Conservation (phyloP, 768 basidiomycete genomes). For the Mycena filopes region DNA sequence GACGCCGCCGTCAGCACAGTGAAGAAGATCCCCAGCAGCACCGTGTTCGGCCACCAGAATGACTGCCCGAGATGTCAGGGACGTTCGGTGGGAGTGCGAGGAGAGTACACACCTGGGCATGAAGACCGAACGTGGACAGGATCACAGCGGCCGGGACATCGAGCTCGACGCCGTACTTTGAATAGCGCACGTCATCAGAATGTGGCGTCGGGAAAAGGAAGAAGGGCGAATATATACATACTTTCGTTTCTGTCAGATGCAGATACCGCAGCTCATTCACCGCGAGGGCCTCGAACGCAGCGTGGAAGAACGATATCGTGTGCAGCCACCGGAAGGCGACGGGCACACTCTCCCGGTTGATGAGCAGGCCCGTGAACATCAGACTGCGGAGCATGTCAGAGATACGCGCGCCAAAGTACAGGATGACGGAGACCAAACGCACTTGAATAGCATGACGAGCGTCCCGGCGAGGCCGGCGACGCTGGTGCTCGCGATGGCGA, state of each 20-base stretch:
- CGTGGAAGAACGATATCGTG: constrained; percentile 97
- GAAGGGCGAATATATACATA: constrained; percentile 48
- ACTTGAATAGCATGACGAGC: constrained; percentile 99
- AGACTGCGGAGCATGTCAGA: constrained; percentile 61
- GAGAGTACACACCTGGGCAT: constrained; percentile 70
- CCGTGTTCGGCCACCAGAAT: constrained; percentile 99
- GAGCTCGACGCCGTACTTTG: constrained; percentile 93
- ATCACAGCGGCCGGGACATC: constrained; percentile 97
- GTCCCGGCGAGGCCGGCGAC: constrained; percentile 96
- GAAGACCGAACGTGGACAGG: constrained; percentile 91
- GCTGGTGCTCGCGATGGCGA: constrained; percentile 86
- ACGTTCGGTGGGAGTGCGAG: constrained; percentile 2
- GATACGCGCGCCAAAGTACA: constrained; percentile 6
- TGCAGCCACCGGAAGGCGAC: constrained; percentile 85
- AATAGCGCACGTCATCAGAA: constrained; percentile 9
- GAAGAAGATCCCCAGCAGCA: constrained; percentile 88
- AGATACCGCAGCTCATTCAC: constrained; percentile 97
- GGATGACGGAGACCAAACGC: constrained; percentile 44
- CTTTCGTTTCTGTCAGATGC: constrained; percentile 91
- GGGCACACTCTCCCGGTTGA: constrained; percentile 90
- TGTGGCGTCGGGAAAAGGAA: not conserved
- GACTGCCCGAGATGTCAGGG: constrained; percentile 54
- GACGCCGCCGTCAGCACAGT: constrained; percentile 79
- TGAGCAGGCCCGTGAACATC: constrained; percentile 93
- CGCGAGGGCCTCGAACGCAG: constrained; percentile 96